Base-by-base conservation (phyloP, 2,329 filamentous ascomycete species). In the Verticillium nubilum region DNA sequence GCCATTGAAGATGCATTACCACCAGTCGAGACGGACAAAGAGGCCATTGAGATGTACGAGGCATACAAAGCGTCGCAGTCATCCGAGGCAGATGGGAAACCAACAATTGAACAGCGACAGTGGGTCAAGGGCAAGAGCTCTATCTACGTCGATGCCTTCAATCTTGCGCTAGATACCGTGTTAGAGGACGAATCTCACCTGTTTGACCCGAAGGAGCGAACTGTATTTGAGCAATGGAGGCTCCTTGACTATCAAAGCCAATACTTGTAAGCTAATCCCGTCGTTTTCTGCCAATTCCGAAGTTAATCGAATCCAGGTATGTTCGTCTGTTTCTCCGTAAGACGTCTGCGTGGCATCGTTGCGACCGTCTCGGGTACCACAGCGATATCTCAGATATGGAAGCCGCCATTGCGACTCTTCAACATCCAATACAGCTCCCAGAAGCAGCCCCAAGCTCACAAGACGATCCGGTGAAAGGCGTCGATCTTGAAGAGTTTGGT, bases 71-170 rank as follows among this genome's bases (percentile, higher is more conserved):
- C 83, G 28, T 86, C 83, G 23, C 82, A 85, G 61, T 59, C 61
- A 4, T 68, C 71, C 53, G 65, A 66, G 2, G 67, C 68, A n/a
- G 68, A 70, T 17, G 72, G 78, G 78, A 56, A 82, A 12, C 2
- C n/a, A n/a, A 52, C 27, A 23, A 23, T 2, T 4, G 13, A 37
- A n/a, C 19, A 23, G n/a, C 28, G 42, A 10, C 28, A 29, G n/a
- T 97, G 91, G 91, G 74, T 86, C 4, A 86, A 82, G 67, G 91
- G 92, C 0, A 87, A 86, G 70, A 96, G 88, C 68, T 98, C 93
- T 1, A 91, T 99, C 59, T 99, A 99, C 68, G 92, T 97, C 19
- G 95, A 99, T 75, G 95, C 95, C 0, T 99, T 99, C 79, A 97
- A 97, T 68, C 79, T 98, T 15, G 92, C 94, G 2, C 77, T 99